Evolutionary conservation across 2,329 filamentous ascomycete species (phyloP).

Genomic region (Phaeosphaeriaceae sp.): DNA sequence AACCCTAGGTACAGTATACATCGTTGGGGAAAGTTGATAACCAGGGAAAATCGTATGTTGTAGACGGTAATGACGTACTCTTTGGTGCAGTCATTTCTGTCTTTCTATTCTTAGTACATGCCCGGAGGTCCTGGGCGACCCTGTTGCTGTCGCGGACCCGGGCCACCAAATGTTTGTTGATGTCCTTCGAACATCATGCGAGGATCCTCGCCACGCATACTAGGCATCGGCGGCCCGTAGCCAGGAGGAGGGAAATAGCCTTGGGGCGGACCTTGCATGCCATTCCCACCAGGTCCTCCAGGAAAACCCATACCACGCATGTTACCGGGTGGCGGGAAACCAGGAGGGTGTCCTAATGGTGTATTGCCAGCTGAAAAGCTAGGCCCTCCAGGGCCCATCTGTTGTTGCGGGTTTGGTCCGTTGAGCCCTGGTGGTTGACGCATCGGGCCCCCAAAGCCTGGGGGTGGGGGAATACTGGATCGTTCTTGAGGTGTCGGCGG

Average conservation of each 20-base stretch:
- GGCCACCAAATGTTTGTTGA: constrained; percentile 32
- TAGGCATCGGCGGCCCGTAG: constrained; percentile 39
- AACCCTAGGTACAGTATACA: constrained; percentile 2
- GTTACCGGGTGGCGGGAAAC: constrained; percentile 39
- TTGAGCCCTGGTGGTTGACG: constrained; percentile 45
- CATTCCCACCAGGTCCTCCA: constrained; percentile 37
- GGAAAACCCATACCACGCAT: constrained; percentile 39
- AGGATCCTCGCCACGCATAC: constrained; percentile 43
- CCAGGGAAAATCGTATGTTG: background rate
- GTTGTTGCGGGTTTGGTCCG: constrained; percentile 34
- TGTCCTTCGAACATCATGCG: constrained; percentile 47
- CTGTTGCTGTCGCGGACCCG: constrained; percentile 33
- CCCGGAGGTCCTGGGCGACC: constrained; percentile 40
- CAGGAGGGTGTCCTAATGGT: constrained; percentile 46
- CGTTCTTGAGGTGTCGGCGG: constrained; percentile 46
- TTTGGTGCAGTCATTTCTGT: background rate
- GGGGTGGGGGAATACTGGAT: constrained; percentile 44
- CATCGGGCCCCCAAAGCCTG: constrained; percentile 45
- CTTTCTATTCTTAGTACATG: constrained; percentile 32
- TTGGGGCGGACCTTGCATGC: constrained; percentile 43
- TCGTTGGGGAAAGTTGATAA: background rate
- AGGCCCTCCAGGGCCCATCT: constrained; percentile 42
- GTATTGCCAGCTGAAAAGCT: constrained; percentile 47
- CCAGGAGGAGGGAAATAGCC: constrained; percentile 45
- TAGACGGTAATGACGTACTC: background rate